phyloP scores from a whole-genome alignment of 441 rosid species.

The Raphanus hybrid region DNA sequence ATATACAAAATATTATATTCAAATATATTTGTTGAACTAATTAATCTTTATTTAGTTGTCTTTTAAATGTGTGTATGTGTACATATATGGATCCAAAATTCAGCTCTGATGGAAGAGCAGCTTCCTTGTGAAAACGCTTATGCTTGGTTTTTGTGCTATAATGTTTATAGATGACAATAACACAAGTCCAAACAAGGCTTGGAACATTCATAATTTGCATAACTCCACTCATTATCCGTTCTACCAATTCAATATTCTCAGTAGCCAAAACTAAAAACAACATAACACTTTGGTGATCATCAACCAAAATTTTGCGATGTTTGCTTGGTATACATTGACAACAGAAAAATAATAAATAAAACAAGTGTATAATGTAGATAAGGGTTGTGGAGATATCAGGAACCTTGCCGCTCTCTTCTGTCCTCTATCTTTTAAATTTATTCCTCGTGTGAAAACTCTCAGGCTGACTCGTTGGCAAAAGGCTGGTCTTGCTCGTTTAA shows the following conservation, averaged over 20 bases:
- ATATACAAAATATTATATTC: no score
- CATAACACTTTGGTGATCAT: no score
- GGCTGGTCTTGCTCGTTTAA: no score
- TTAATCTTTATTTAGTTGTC: neutral
- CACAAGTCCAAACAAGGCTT: conserved; percentile 22
- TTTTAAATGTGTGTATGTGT: neutral
- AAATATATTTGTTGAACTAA: neutral
- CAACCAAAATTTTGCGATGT: no score
- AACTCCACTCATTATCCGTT: no score
- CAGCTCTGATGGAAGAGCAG: conserved; percentile 47
- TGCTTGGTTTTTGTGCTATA: conserved; percentile 24
- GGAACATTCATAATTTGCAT: no score
- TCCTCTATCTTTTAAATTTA: no score
- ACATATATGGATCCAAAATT: conserved; percentile 47
- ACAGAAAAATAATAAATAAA: no score
- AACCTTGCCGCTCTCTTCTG: no score
- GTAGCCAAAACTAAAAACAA: neutral
- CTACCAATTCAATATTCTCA: neutral
- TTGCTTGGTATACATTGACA: no score
- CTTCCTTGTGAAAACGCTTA: conserved; percentile 51
- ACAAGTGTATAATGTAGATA: neutral
- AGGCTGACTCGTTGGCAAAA: no score
- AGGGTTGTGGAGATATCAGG: neutral
- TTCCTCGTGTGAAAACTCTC: no score
- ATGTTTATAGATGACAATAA: conserved; percentile 27